Evolutionary conservation across 345 rosid genomes (phyloP), one percentile per base, ranked within the genome.

Genomic region (Camelina laxa): DNA sequence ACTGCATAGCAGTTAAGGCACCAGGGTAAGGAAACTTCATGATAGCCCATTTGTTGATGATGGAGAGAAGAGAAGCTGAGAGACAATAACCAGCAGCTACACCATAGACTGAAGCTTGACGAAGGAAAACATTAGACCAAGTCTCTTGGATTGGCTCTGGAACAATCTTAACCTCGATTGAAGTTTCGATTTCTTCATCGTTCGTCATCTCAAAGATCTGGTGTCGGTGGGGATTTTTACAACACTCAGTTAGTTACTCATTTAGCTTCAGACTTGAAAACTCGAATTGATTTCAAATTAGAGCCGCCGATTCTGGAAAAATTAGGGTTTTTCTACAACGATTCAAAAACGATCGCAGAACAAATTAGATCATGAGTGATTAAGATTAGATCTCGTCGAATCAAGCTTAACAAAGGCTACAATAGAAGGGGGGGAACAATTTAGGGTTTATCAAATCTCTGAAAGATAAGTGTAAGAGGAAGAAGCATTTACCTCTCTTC

Each of bases 21-120:
- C 99, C 98, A 0, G 99, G 99, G 65, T 90, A 92, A 36, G 99
- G 99, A 73, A 95, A 95, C 75, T 89, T 88, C 96, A 89, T 95
- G 69, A 95, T 74, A 9, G 99, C 98, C 98, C 97, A 95, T 82
- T 95, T 95, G 84, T 95, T 92, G 83, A 95, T 92, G 82, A 95
- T 90, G 9, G 98, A 95, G 60, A 92, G 96, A 65, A 95, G 82
- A 47, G 97, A 88, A n/a, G 98, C 98, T 17, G 99, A 92, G 72
- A 92, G 72, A 74, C 99, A 92, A 70, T 95, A 95, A 5, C 98
- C 98, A 0, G 91, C 89, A 41, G 97, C 98, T 27, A 95, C 60
- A 17, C 99, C 98, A 70, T 90, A 90, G 27, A 92, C 71, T 5
- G 82, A 89, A 20, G 84, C 88, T 65, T 87, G 89, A 71, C 79